Evolutionary conservation across 1,284 basidiomycete species (phyloP), one percentile per base, ranked within the genome.

Genomic region (Ceratobasidium sp.): DNA sequence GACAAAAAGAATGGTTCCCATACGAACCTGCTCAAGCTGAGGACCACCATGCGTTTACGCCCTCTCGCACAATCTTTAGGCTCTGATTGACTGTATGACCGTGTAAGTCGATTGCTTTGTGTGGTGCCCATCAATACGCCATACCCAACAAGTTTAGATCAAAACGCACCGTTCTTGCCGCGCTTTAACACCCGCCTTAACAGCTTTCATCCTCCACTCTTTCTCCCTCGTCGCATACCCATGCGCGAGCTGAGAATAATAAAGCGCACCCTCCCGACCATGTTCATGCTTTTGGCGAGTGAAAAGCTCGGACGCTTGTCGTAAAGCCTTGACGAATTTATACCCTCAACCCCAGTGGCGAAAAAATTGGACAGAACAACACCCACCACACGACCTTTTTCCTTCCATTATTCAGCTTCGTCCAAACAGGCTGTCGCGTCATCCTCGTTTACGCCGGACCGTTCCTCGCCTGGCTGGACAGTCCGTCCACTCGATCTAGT

Each of bases 181-280:
- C 15, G 63, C 66, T 15, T 58, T 61, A 12, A 79, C 72, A 23
- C 75, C 49, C 4, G 75, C 64, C 46, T 70, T 68, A 4, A 72
- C 78, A 15, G 78, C 78, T 53, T 71, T 79, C 56, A 79, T 55
- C n/a, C 44, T 69, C 78, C 78, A 79, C 40, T 79, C 78, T 33
- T 72, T 61, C 26, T 70, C 75, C 33, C 77, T 67, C 1, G 67
- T 53, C 2, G 73, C 78, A 42, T 56, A 70, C 12, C 77, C 75
- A 18, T 70, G 72, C 39, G 72, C 70, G 26, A 60, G 55, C 12
- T 79, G 67, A 0, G 78, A 75, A 46, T 79, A 79, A 39, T 76
- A 79, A 13, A 79, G 49, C 58, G 78, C 78, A 26, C 67, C 69
- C 46, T 79, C 78, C 23, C 78, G 49, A 40, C 73, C 60, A 33